A percentile compares a stretch with the other conserved stretches of the same genome.
Conservation (phyloP, 1,284 basidiomycete genomes). For the Apiotrichum montevideense region DNA sequence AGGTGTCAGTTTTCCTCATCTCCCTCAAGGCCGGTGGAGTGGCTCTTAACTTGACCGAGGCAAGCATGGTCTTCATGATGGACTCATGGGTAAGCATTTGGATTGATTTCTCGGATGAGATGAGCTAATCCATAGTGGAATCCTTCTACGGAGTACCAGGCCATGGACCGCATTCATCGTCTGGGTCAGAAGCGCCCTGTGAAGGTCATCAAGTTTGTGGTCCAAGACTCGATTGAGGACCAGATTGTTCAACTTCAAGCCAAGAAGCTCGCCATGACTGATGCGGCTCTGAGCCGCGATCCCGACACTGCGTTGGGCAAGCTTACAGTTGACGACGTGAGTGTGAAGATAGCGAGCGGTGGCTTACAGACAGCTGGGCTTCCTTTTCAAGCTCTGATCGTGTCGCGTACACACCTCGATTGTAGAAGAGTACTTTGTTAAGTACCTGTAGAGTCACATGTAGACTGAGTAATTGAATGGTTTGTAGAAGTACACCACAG, state of each 20-base stretch:
- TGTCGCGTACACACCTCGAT: too few species aligned
- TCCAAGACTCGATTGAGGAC: slow-evolving; percentile 95
- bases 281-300: slow-evolving; percentile 29
- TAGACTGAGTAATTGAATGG: too few species aligned
- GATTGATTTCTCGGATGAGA: background rate
- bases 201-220: slow-evolving; percentile 84
- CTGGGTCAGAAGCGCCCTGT: slow-evolving; percentile 88
- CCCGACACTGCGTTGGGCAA: slow-evolving; percentile 67
- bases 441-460: too few species aligned
- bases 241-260: slow-evolving; percentile 75
- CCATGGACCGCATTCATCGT: slow-evolving; percentile 82
- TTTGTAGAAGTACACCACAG: too few species aligned
- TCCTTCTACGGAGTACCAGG: slow-evolving; percentile 57
- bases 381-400: slow-evolving; percentile 62
- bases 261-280: slow-evolving; percentile 48
- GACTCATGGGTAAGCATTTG: slow-evolving; percentile 31
- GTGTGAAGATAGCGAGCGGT: slow-evolving; percentile 37
- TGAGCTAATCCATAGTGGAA: slow-evolving; percentile 59
- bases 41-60: slow-evolving; percentile 81
- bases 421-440: too few species aligned
- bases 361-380: slow-evolving; percentile 54
- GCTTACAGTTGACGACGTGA: slow-evolving; percentile 78
- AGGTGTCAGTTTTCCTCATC: slow-evolving; percentile 94
- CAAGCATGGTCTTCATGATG: slow-evolving; percentile 75
- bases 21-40: slow-evolving; percentile 92